phyloP scores from a whole-genome alignment of 352 stramenopile species.

The Discostella stelligera region DNA sequence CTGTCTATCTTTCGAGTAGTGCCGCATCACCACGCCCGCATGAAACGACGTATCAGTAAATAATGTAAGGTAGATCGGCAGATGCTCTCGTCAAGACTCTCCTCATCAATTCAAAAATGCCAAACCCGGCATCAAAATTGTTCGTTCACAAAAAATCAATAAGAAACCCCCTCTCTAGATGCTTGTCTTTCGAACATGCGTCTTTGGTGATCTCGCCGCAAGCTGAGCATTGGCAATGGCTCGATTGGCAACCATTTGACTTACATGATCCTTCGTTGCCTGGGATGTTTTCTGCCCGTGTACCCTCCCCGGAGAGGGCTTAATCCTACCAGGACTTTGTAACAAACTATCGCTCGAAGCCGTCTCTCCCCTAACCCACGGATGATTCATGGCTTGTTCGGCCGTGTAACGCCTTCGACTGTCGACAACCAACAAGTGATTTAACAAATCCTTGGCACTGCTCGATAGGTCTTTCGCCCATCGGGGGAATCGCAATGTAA shows the following conservation, averaged over 20 bases:
- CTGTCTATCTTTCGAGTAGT: no score
- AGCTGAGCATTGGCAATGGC: constrained; percentile 49
- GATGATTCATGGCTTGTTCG: constrained; percentile 87
- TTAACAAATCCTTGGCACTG: constrained; percentile 91
- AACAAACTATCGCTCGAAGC: constrained; percentile 70
- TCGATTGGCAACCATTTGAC: constrained; percentile 52
- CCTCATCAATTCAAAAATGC: neutral
- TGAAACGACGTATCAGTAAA: neutral
- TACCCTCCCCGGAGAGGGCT: constrained; percentile 42
- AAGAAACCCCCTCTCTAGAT: constrained; percentile 16
- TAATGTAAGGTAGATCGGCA: neutral
- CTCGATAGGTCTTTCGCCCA: constrained; percentile 89
- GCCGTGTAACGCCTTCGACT: constrained; percentile 84
- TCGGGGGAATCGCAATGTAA: constrained; percentile 90
- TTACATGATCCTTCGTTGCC: constrained; percentile 50
- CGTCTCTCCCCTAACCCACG: constrained; percentile 80
- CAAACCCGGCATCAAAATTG: neutral
- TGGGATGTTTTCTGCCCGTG: constrained; percentile 18
- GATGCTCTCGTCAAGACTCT: neutral
- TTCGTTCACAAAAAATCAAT: neutral
- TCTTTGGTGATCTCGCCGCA: constrained; percentile 29
- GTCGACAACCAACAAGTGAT: constrained; percentile 88
- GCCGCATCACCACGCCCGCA: no score
- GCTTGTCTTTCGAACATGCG: constrained; percentile 41
- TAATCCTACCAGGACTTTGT: constrained; percentile 74